Evolutionary conservation across 2,329 filamentous ascomycete species (phyloP).

Genomic region (Stemphylium lycopersici): DNA sequence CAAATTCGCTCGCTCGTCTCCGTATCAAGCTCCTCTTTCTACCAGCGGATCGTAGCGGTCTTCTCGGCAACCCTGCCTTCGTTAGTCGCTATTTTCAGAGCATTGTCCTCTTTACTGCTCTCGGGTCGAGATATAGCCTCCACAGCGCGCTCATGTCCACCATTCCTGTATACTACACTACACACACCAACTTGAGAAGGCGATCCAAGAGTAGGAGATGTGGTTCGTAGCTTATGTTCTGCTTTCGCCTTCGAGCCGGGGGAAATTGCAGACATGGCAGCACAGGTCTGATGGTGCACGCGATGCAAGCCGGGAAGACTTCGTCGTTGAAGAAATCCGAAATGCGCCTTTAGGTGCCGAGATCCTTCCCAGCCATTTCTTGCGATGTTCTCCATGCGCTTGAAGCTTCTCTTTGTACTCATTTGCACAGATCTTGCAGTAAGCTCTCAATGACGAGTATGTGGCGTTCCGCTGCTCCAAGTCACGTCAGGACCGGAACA

Average conservation of each 20-base stretch:
- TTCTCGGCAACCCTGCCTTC: constrained; percentile 18
- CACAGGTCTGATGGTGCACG: background rate
- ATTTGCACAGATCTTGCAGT: constrained; percentile 19
- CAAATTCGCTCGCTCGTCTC: constrained; percentile 6
- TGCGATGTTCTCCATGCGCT: constrained; percentile 12
- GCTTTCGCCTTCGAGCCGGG: no score
- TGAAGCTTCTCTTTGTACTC: constrained; percentile 25
- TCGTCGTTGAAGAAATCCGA: background rate
- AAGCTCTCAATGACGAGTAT: constrained; percentile 11
- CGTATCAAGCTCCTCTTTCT: constrained; percentile 15
- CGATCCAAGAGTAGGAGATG: background rate
- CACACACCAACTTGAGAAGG: background rate
- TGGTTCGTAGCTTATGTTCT: background rate
- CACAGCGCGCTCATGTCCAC: constrained; percentile 7
- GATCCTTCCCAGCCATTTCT: constrained; percentile 18
- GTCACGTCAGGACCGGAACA: constrained; percentile 21
- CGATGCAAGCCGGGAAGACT: background rate
- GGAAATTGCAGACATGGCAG: background rate
- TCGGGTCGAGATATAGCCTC: background rate
- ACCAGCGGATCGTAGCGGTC: constrained; percentile 14
- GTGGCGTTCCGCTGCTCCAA: constrained; percentile 16
- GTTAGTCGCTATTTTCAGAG: constrained; percentile 13
- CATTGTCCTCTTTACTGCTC: constrained; percentile 14
- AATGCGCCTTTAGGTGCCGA: constrained; percentile 8
- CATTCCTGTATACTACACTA: constrained; percentile 1